A percentile compares a stretch with the other conserved stretches of the same genome.
Evolutionary conservation across 176 grass and related monocot genomes (phyloP).

Genomic region (Triticum timopheevii): DNA sequence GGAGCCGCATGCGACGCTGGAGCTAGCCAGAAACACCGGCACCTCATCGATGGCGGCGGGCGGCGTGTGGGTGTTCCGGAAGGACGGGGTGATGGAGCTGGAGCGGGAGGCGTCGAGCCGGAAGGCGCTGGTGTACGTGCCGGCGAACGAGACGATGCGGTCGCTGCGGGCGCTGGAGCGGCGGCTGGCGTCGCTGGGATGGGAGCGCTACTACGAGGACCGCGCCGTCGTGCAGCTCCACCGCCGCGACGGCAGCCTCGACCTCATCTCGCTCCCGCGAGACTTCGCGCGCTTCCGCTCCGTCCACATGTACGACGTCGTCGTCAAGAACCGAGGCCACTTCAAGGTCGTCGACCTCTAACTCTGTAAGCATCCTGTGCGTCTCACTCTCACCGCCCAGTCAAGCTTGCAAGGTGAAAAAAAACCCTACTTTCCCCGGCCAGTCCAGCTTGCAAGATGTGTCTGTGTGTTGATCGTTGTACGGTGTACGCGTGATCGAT

Average conservation of each 20-base stretch:
- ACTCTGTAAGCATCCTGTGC: no score
- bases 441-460: background rate
- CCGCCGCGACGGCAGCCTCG: background rate
- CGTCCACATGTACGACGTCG: background rate
- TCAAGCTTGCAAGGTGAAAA: no score
- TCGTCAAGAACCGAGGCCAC: background rate
- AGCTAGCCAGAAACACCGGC: background rate
- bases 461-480: background rate
- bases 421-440: background rate
- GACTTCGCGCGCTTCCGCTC: background rate
- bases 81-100: background rate
- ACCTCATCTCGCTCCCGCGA: background rate
- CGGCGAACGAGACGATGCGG: background rate
- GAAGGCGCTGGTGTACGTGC: background rate
- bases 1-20: background rate
- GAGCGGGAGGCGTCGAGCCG: background rate
- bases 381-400: no score
- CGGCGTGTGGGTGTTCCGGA: background rate
- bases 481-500: background rate
- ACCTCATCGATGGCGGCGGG: background rate
- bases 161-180: background rate
- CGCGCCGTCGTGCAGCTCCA: background rate
- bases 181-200: background rate
- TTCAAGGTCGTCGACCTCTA: background rate
- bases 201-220: background rate